Evolutionary conservation across 768 basidiomycete species (phyloP), one percentile per base, ranked within the genome.

Genomic region (Agaricus sinodeliciosus): DNA sequence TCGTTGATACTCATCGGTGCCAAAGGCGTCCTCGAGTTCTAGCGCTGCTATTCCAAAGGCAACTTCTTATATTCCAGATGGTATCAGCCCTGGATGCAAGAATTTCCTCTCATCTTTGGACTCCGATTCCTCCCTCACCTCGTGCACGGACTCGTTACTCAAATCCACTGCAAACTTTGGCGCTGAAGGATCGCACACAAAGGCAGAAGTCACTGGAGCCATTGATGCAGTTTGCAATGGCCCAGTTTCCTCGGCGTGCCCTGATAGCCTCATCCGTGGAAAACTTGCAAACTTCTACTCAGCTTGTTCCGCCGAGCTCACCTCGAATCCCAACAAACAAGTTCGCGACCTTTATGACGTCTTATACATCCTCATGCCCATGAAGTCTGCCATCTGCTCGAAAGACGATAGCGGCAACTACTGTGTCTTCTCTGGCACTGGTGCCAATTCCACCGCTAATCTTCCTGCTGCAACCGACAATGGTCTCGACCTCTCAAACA

Each of bases 301-400:
- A 8, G 74, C 78, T 9, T 99, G 95, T 75, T 53, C 71, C 0
- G 53, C 62, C 16, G 95, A 98, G 71, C 71, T 99, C 59, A 81
- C 80, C 3, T 69, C 76, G 9, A 62, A 51, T 44, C 63, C 70
- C 43, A 78, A 77, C 57, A 0, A 42, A 0, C 64, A 73, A 22
- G 87, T 96, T 43, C 65, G 80, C 65, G 60, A 67, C 25, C 68
- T 79, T 1, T 99, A 98, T 70, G 94, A 97, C 64, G 71, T 82
- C 27, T 70, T 97, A 26, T 99, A 91, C 72, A 58, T 76, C 54
- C 57, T 94, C 42, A 56, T 64, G 9, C 92, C 94, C 7, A 64
- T 95, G 63, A 71, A 70, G 56, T 58, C 65, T 5, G 84, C 92
- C 25, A 63, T 90, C 27, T 97, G 94, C 71, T 59, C 85, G 43